Evolutionary conservation across 352 stramenopile genomes (phyloP), one percentile per base, ranked within the genome.

Genomic region (Globisporangium camurandrum): DNA sequence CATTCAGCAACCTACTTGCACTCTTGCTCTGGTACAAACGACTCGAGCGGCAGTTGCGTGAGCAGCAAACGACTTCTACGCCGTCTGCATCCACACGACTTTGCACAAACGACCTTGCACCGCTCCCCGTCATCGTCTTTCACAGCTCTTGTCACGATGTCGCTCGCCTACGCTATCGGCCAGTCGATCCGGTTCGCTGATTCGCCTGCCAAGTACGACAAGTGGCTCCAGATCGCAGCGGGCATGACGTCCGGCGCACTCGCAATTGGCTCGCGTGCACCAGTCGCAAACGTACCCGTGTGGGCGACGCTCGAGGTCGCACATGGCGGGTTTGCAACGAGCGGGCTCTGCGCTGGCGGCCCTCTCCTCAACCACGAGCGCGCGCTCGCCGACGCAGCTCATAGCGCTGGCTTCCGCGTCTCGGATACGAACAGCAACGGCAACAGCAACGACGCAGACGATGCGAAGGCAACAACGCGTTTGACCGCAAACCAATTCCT

Each of bases 281-380:
- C 56, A 0, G 17, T 53, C 16, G 20, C 36, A 6, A 22, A n/a
- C 6, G 39, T 43, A 1, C 56, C 50, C 16, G 39, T 33, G 22
- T 63, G 56, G 56, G 56, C 34, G 24, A 63, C 56, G 4, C 56
- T 50, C 10, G 38, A 63, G n/a, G 56, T 63, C 20, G 31, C 19
- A 11, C n/a, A n/a, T 0, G 51, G 51, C 3, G 57, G 57, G 17
- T 64, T 60, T 22, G 41, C 51, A 5, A 53, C 51, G 8, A 46
- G 57, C 17, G 20, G 20, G 0, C 28, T 48, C 3, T 28, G 49
- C 26, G 49, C 49, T 10, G 49, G 49, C 3, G 49, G 49, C 22
- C 27, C 47, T 7, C 39, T 55, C 6, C 16, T 28, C 20, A 16
- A 2, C 1, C 41, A 55, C 39, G 49, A 55, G 23, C 38, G 16